A percentile compares a stretch with the other conserved stretches of the same genome.
phyloP scores from a whole-genome alignment of 2,329 filamentous ascomycete species.

The Monosporascus sp. region DNA sequence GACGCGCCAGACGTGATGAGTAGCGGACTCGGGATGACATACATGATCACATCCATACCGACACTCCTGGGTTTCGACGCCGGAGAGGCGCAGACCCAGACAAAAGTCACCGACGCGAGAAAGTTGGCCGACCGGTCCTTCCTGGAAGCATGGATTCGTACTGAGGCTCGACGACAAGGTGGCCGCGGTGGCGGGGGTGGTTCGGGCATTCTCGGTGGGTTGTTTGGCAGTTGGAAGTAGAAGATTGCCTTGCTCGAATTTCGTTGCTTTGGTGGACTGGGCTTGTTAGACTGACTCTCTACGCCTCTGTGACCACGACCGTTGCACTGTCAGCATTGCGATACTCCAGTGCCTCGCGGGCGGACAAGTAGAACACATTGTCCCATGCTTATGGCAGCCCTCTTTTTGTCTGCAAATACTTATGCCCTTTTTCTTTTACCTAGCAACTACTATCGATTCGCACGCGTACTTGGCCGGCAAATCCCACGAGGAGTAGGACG shows the following conservation, averaged over 20 bases:
- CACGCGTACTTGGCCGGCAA: background rate
- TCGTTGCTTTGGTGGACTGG: no score
- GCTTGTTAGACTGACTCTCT: no score
- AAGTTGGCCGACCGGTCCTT: conserved; percentile 44
- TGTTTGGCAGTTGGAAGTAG: conserved; percentile 26
- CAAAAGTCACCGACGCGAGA: conserved; percentile 44
- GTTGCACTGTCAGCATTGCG: background rate
- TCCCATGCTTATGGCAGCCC: no score
- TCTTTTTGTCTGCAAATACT: background rate
- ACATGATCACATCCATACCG: conserved; percentile 54
- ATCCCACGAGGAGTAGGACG: background rate
- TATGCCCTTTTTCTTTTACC: background rate
- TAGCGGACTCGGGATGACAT: conserved; percentile 42
- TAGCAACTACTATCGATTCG: background rate
- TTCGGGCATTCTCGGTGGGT: conserved; percentile 20
- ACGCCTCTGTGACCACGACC: no score
- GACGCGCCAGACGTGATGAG: conserved; percentile 53
- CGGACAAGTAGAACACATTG: no score
- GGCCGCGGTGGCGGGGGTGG: conserved; percentile 35
- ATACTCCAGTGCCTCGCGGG: no score
- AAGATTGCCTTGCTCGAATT: background rate
- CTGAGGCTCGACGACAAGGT: conserved; percentile 42
- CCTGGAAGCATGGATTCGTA: conserved; percentile 49
- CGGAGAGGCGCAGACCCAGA: conserved; percentile 44
- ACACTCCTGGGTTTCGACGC: conserved; percentile 54